Evolutionary conservation across 2,329 filamentous ascomycete genomes (phyloP).

Genomic region (Alternaria rosae): DNA sequence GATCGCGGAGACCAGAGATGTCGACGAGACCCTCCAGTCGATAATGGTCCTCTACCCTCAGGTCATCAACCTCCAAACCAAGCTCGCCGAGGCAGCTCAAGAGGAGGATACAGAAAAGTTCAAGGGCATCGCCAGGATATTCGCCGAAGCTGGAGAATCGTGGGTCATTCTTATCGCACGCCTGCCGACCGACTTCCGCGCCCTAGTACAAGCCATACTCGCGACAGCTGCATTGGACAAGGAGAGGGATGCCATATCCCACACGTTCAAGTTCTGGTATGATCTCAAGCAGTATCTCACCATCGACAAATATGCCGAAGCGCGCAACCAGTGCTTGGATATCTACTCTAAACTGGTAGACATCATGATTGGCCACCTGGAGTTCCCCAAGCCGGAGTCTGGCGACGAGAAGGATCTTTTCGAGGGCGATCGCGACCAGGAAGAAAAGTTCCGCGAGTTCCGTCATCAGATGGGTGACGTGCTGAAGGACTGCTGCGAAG

Average conservation of each 20-base stretch:
- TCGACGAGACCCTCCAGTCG: constrained; percentile 84
- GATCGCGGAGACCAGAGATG: constrained; percentile 89
- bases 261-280: constrained; percentile 98
- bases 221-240: constrained; percentile 88
- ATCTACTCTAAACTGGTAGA: constrained; percentile 91
- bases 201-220: constrained; percentile 87
- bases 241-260: constrained; percentile 88
- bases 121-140: constrained; percentile 87
- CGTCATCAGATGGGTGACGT: constrained; percentile 97
- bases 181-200: constrained; percentile 80
- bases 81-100: constrained; percentile 75
- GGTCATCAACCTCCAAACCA: constrained; percentile 77
- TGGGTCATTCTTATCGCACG: constrained; percentile 94
- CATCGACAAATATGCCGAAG: constrained; percentile 85
- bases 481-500: constrained; percentile 94
- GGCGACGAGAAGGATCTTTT: constrained; percentile 84
- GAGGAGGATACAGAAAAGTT: constrained; percentile 86
- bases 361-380: constrained; percentile 87
- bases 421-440: constrained; percentile 91
- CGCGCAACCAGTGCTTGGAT: constrained; percentile 77
- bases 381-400: constrained; percentile 80
- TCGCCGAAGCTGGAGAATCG: constrained; percentile 89
- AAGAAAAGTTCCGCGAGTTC: constrained; percentile 97
- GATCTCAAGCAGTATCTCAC: constrained; percentile 97
- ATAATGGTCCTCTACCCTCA: constrained; percentile 86